Conservation (phyloP, 768 basidiomycete species). For the Suillus hirtellus region DNA sequence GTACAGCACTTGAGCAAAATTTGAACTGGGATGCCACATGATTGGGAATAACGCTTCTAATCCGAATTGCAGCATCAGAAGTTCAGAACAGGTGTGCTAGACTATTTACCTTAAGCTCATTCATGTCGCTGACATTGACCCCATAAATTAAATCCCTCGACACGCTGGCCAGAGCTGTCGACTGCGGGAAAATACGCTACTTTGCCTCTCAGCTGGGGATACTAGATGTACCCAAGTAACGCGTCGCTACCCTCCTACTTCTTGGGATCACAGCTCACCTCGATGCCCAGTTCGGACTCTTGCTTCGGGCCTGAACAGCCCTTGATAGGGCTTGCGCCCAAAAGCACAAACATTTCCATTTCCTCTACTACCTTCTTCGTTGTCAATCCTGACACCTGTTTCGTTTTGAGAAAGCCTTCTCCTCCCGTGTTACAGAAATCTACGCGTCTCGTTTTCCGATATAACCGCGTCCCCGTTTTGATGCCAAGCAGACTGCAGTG, state of each 20-base stretch:
- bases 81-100: slow-evolving; percentile 41
- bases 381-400: no score
- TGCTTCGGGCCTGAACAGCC: neutral
- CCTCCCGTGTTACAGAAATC: no score
- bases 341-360: no score
- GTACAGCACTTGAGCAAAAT: neutral
- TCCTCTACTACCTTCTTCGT: no score
- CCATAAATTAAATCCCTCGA: slow-evolving; percentile 65
- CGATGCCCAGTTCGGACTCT: neutral
- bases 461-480: no score
- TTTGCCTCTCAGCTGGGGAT: slow-evolving; percentile 76
- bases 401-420: no score
- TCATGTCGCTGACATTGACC: slow-evolving; percentile 1
- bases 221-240: slow-evolving; percentile 25
- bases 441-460: no score
- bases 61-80: neutral
- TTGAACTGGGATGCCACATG: no score
- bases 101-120: slow-evolving; percentile 6
- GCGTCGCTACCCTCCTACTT: neutral
- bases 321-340: no score
- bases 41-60: no score
- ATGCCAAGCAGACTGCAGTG: no score
- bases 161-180: slow-evolving; percentile 49
- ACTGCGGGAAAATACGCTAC: slow-evolving; percentile 57
- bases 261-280: neutral